Conservation (phyloP, 352 stramenopile genomes). For the Globisporangium recalcitrans region DNA sequence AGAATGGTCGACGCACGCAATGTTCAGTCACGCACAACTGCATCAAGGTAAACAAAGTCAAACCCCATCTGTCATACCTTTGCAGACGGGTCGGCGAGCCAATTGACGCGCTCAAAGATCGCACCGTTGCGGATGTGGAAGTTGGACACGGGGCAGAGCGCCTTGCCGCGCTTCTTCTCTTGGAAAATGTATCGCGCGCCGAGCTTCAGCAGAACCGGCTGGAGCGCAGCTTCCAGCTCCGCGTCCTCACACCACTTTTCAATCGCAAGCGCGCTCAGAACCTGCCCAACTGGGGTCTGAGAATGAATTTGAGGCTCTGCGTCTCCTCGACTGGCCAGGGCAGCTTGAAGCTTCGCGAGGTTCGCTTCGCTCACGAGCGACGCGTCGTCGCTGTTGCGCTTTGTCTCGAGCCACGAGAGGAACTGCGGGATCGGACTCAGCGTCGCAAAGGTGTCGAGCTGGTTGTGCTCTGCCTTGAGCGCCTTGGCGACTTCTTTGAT, state of each 20-base stretch:
- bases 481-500: conserved; percentile 93
- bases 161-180: conserved; percentile 81
- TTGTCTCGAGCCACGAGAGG: conserved; percentile 88
- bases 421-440: conserved; percentile 93
- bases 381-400: conserved; percentile 36
- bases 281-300: conserved; percentile 21
- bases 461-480: conserved; percentile 56
- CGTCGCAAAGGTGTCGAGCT: conserved; percentile 90
- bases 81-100: conserved; percentile 65
- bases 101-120: conserved; percentile 85
- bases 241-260: conserved; percentile 48
- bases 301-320: not conserved
- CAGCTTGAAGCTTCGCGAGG: conserved; percentile 25
- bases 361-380: conserved; percentile 30
- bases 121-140: conserved; percentile 84
- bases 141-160: conserved; percentile 77
- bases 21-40: not conserved
- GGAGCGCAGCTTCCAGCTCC: conserved; percentile 31
- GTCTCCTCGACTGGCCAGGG: conserved; percentile 9
- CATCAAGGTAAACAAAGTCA: no score
- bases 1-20: not conserved
- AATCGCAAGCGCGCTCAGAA: conserved; percentile 38
- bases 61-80: conserved; percentile 37
- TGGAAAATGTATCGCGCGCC: conserved; percentile 67
- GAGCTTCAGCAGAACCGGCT: conserved; percentile 63